Conservation (phyloP, 441 rosid species). For the Croton setiger region DNA sequence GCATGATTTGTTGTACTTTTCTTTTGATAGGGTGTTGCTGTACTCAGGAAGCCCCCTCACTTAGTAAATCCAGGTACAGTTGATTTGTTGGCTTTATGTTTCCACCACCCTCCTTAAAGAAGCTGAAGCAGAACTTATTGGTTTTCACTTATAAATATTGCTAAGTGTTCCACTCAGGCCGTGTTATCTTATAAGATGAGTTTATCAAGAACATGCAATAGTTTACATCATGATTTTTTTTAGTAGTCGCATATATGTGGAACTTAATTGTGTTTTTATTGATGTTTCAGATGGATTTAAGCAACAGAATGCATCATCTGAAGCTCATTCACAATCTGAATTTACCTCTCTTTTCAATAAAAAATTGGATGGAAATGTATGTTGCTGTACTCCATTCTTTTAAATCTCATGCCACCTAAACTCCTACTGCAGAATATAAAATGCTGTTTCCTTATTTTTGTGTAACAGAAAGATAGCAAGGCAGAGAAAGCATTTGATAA, state of each 20-base stretch:
- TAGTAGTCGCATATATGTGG: conserved; percentile 8
- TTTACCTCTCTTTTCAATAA: conserved; percentile 41
- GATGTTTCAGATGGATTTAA: conserved; percentile 43
- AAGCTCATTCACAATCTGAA: conserved; percentile 39
- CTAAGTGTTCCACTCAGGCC: conserved; percentile 1
- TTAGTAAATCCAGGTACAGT: conserved; percentile 27
- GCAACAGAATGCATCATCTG: conserved; percentile 31
- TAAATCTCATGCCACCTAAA: conserved; percentile 14
- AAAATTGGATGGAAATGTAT: conserved; percentile 53
- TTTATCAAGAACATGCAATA: neutral
- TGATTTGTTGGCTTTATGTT: conserved; percentile 18
- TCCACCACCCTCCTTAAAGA: neutral
- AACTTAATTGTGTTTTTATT: conserved; percentile 27
- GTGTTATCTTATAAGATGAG: conserved; percentile 10
- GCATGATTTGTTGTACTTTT: conserved; percentile 17
- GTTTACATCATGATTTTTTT: neutral
- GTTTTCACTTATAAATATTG: conserved; percentile 3
- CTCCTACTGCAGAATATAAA: conserved; percentile 13
- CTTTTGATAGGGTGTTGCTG: conserved; percentile 44
- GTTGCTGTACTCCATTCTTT: conserved; percentile 20
- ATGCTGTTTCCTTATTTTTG: conserved; percentile 21
- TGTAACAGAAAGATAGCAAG: conserved; percentile 46
- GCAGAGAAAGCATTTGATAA: conserved; percentile 34
- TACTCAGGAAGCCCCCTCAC: conserved; percentile 29
- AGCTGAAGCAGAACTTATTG: conserved; percentile 3